phyloP scores from a whole-genome alignment of 2,329 filamentous ascomycete species.

The Penicillium sp. region DNA sequence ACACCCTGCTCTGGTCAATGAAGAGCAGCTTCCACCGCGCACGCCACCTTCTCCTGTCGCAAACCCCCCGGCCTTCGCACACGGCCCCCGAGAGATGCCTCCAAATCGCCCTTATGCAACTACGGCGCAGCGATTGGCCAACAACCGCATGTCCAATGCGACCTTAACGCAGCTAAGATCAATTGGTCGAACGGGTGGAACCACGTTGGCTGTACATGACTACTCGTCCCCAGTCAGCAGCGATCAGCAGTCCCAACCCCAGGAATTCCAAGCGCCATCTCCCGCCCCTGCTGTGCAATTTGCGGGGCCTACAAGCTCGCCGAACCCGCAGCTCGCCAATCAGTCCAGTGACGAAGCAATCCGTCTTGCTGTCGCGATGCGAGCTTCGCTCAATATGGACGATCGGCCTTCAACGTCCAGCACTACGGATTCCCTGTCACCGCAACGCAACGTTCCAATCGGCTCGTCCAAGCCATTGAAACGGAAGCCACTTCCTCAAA shows the following conservation, averaged over 20 bases:
- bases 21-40: slow-evolving; percentile 45
- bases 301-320: background rate
- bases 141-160: slow-evolving; percentile 76
- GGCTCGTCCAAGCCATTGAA: slow-evolving; percentile 48
- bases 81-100: slow-evolving; percentile 70
- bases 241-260: slow-evolving; percentile 7
- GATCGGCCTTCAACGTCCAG: slow-evolving; percentile 17
- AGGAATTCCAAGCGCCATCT: background rate
- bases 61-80: slow-evolving; percentile 74
- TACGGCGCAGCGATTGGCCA: slow-evolving; percentile 74
- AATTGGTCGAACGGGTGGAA: slow-evolving; percentile 57
- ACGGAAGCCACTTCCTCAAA: slow-evolving; percentile 55
- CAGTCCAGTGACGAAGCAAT: slow-evolving; percentile 19
- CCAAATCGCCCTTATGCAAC: slow-evolving; percentile 69
- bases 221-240: slow-evolving; percentile 18
- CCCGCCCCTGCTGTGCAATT: background rate
- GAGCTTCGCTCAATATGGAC: slow-evolving; percentile 21
- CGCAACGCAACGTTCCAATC: slow-evolving; percentile 23
- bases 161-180: slow-evolving; percentile 79
- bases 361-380: slow-evolving; percentile 27
- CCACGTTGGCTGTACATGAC: slow-evolving; percentile 39
- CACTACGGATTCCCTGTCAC: slow-evolving; percentile 10
- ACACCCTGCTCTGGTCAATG: slow-evolving; percentile 30
- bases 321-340: slow-evolving; percentile 3
- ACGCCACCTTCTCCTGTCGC: slow-evolving; percentile 74